Conservation (phyloP, 2,329 filamentous ascomycete genomes). For the Botrytis aclada region DNA sequence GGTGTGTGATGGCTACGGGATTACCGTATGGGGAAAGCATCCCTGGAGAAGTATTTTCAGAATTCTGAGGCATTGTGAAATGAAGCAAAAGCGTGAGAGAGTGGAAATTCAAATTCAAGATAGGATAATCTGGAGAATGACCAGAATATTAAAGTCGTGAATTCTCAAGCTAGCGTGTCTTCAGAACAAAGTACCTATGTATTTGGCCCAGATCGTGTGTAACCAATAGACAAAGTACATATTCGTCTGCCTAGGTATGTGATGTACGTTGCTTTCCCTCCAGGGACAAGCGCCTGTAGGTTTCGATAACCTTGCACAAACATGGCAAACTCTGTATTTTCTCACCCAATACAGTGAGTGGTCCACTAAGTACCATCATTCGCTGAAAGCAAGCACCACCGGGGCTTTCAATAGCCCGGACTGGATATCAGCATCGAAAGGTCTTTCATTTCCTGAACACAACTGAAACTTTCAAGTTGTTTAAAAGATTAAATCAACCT, state of each 20-base stretch:
- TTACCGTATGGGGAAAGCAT: neutral
- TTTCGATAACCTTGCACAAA: neutral
- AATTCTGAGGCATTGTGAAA: neutral
- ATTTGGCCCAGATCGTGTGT: neutral
- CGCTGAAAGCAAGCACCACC: neutral
- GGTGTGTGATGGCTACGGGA: neutral
- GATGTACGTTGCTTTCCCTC: neutral
- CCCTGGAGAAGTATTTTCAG: neutral
- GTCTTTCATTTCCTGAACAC: neutral
- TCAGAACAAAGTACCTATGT: neutral
- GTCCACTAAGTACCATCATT: conserved; percentile 3
- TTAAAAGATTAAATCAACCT: neutral
- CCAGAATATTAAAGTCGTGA: neutral
- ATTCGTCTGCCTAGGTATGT: neutral
- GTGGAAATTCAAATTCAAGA: neutral
- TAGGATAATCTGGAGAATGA: neutral
- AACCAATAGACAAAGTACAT: neutral
- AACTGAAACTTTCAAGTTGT: neutral
- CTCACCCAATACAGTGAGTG: neutral
- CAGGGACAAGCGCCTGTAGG: neutral
- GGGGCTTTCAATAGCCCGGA: neutral
- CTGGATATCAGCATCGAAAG: neutral
- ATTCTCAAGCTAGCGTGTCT: neutral
- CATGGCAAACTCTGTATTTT: conserved; percentile 2
- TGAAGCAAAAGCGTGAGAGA: neutral